Evolutionary conservation across 73 alveolate genomes (phyloP).

Genomic region (Tetrahymena elliotti): DNA sequence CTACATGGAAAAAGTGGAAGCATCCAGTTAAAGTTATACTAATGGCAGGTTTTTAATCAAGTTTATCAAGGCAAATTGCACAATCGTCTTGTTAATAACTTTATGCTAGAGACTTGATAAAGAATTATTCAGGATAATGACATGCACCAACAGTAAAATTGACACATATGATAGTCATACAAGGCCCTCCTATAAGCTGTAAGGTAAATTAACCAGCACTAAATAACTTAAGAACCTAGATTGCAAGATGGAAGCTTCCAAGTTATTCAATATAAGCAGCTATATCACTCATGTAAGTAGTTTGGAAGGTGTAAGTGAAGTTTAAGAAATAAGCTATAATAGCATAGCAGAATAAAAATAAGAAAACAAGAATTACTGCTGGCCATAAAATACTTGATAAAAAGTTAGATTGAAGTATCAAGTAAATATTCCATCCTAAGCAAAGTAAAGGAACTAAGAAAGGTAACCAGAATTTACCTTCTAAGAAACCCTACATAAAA

Average conservation of each 20-base stretch:
- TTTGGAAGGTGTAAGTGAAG: background rate
- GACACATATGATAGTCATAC: background rate
- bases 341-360: background rate
- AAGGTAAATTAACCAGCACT: background rate
- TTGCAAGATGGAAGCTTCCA: background rate
- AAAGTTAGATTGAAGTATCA: background rate
- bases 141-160: background rate
- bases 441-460: background rate
- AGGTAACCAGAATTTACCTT: background rate
- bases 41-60: background rate
- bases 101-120: background rate
- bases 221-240: background rate
- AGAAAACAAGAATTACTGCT: background rate
- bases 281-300: background rate
- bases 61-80: background rate
- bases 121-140: background rate
- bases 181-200: background rate
- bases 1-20: background rate
- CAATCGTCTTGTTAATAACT: background rate
- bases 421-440: background rate
- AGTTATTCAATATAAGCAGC: background rate
- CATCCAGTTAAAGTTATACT: background rate
- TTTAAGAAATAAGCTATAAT: background rate
- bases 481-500: background rate
- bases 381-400: background rate